Conservation (phyloP, 768 basidiomycete genomes). For the Agrocybe praecox region DNA sequence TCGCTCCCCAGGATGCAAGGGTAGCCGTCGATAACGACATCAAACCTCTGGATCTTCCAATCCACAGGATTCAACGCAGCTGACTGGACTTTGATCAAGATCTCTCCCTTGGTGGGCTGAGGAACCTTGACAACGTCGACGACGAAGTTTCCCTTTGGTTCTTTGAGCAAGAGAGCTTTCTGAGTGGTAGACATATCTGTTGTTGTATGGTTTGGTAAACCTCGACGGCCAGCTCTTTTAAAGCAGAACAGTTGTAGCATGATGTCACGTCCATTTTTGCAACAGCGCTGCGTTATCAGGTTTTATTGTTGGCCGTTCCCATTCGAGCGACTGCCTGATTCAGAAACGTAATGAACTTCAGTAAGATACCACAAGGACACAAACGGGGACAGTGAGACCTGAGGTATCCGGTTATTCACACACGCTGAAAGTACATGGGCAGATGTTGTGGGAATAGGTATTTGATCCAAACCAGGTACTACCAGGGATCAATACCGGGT, state of each 20-base stretch:
- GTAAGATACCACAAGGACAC: no score
- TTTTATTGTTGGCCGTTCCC: no score
- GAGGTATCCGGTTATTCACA: no score
- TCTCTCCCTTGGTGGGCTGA: slow-evolving; percentile 36
- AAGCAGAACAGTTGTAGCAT: neutral
- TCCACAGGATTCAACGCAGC: slow-evolving; percentile 52
- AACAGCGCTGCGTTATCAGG: no score
- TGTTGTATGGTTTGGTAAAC: neutral
- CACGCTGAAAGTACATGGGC: no score
- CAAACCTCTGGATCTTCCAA: slow-evolving; percentile 49
- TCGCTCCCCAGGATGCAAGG: slow-evolving; percentile 51
- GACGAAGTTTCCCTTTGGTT: slow-evolving; percentile 19
- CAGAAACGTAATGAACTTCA: no score
- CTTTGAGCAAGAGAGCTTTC: slow-evolving; percentile 23
- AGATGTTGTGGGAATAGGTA: no score
- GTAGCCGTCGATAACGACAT: slow-evolving; percentile 38
- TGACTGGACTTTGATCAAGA: slow-evolving; percentile 42
- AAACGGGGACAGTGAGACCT: neutral
- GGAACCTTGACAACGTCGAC: slow-evolving; percentile 12
- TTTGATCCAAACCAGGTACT: no score
- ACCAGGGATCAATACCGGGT: no score
- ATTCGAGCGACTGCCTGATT: no score
- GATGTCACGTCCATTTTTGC: neutral
- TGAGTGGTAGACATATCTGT: slow-evolving; percentile 18
- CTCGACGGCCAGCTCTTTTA: neutral